Conservation (phyloP, 495 filamentous ascomycete species). For the Penicillium malachiteum region DNA sequence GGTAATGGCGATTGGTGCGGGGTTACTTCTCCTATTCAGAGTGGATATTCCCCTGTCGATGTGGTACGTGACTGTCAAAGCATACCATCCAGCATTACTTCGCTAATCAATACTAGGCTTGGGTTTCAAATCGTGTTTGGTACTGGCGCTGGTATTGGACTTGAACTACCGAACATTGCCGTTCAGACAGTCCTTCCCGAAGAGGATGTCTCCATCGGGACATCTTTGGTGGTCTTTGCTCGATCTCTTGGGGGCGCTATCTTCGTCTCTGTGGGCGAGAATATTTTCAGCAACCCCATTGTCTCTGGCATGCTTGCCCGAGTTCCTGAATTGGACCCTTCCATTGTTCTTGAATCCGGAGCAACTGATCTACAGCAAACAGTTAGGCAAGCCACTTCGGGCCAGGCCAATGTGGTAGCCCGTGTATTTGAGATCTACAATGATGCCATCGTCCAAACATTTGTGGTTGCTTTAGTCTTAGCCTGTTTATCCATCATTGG, state of each 20-base stretch:
- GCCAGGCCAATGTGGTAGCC: not conserved
- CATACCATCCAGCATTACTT: no score
- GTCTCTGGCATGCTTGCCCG: not conserved
- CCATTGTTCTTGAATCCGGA: not conserved
- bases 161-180: conserved; percentile 33
- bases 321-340: not conserved
- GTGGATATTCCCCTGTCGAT: conserved; percentile 18
- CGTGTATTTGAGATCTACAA: conserved; percentile 51
- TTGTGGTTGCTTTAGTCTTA: conserved; percentile 48
- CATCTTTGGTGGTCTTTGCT: conserved; percentile 38
- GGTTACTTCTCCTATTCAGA: conserved; percentile 31
- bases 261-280: conserved; percentile 36
- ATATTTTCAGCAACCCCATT: conserved; percentile 30
- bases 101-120: conserved; percentile 6
- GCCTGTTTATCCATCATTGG: conserved; percentile 41
- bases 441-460: conserved; percentile 48
- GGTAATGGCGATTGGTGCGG: conserved; percentile 30
- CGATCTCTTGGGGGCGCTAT: conserved; percentile 42
- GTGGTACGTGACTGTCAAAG: conserved; percentile 12
- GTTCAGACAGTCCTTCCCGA: conserved; percentile 38
- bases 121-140: conserved; percentile 40
- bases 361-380: not conserved
- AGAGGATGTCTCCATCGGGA: conserved; percentile 36
- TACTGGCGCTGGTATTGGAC: conserved; percentile 35
- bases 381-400: not conserved